Evolutionary conservation across 805 yeast species (phyloP), one percentile per base, ranked within the genome.

Genomic region (Starmera pachycereana): DNA sequence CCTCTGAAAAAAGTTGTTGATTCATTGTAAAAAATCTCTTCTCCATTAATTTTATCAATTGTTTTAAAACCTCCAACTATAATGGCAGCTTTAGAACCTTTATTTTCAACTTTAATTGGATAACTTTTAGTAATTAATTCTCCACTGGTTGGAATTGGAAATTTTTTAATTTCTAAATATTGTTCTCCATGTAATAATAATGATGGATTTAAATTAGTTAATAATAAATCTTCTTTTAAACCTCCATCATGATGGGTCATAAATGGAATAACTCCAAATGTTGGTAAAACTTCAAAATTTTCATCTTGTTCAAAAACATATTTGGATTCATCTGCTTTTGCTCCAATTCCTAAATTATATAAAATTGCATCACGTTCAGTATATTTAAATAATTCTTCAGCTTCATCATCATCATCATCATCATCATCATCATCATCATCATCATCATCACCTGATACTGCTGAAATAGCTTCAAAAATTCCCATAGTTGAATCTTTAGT

Each of bases 141-240:
- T 4, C 80, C 95, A 45, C 72, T 69, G 1, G 83, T 74, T 45
- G 96, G 94, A 42, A 90, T 69, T 42, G 95, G 92, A 68, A 73
- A 78, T 59, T 79, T 74, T 47, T 71, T 70, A 46, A 90, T 60
- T 62, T 78, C 87, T 51, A 89, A 68, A 62, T 83, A 90, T 61
- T 90, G 97, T 65, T 90, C 98, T 44, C 97, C 98, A 60, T 90
- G 97, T 50, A 90, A 72, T 55, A 90, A 71, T 62, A 81, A 71
- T 76, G 87, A 81, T 44, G 92, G 95, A 63, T 86, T 85, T 71
- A 86, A 90, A 64, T 85, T 78, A 43, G 78, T 82, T 50, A 90
- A 78, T 35, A 80, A 60, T 43, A 70, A 66, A 44, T 72, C 65
- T 57, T 81, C 74, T 30, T 82, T 71, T 40, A 76, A 58, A 42